phyloP scores from a whole-genome alignment of 441 rosid genomes.

The Populus hybrid region DNA sequence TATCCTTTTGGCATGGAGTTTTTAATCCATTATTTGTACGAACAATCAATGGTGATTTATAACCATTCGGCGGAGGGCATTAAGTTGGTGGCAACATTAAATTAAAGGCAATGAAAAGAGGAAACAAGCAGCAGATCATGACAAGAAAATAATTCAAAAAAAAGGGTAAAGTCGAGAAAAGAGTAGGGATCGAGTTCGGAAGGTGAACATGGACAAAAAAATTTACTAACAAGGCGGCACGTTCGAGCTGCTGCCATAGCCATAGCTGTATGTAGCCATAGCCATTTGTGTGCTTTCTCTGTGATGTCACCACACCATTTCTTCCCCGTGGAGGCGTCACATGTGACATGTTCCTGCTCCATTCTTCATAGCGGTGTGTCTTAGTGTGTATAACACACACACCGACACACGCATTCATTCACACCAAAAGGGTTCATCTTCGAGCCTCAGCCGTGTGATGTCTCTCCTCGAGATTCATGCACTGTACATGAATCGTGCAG shows the following conservation, averaged over 20 bases:
- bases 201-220: background rate
- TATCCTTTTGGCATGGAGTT: background rate
- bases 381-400: background rate
- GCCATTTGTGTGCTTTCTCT: background rate
- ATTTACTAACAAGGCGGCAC: background rate
- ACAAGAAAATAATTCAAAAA: constrained; percentile 1
- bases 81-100: background rate
- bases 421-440: background rate
- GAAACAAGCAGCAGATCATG: background rate
- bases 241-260: background rate
- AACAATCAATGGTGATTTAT: background rate
- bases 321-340: background rate
- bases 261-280: background rate
- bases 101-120: background rate
- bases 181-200: constrained; percentile 27
- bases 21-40: background rate
- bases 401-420: background rate
- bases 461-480: constrained; percentile 12
- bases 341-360: background rate
- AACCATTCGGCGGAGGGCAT: background rate
- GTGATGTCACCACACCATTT: background rate
- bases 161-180: constrained; percentile 23
- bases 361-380: background rate
- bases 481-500: background rate
- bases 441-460: constrained; percentile 6